Conservation (phyloP, 2,329 filamentous ascomycete species). For the Corniculantispora saksenae region DNA sequence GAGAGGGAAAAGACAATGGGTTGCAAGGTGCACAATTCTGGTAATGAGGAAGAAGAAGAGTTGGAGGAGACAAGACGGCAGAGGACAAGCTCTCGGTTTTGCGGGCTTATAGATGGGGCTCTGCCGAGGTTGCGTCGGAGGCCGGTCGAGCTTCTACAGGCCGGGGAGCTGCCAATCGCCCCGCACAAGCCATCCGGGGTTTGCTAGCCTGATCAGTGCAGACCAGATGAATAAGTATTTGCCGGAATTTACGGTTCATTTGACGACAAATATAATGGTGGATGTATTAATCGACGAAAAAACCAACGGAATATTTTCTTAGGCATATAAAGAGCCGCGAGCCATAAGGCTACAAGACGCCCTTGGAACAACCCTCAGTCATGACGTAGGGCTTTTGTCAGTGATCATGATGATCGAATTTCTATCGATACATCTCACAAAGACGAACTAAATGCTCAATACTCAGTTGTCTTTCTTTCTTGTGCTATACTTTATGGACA, state of each 20-base stretch:
- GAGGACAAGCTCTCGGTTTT: conserved; percentile 2
- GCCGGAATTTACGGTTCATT: too few species aligned
- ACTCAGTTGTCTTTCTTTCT: too few species aligned
- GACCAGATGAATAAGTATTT: background rate
- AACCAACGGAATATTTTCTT: too few species aligned
- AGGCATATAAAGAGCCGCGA: too few species aligned
- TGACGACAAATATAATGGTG: too few species aligned
- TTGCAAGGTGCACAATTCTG: background rate
- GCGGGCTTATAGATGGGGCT: conserved; percentile 13
- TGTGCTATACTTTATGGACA: too few species aligned
- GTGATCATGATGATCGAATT: too few species aligned
- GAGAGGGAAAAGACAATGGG: background rate
- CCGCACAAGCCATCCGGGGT: background rate
- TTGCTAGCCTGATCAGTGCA: background rate
- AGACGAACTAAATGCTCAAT: too few species aligned
- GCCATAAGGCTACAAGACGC: background rate
- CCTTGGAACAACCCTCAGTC: too few species aligned
- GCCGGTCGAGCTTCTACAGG: background rate
- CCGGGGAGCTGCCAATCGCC: background rate
- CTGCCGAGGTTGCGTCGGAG: conserved; percentile 18
- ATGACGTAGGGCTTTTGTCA: too few species aligned
- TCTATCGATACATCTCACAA: too few species aligned
- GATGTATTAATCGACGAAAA: too few species aligned
- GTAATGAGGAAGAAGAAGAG: background rate
- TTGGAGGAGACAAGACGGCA: background rate